A percentile compares a stretch with the other conserved stretches of the same genome.
phyloP scores from a whole-genome alignment of 2,329 filamentous ascomycete species.

The Diaporthe ilicicola region DNA sequence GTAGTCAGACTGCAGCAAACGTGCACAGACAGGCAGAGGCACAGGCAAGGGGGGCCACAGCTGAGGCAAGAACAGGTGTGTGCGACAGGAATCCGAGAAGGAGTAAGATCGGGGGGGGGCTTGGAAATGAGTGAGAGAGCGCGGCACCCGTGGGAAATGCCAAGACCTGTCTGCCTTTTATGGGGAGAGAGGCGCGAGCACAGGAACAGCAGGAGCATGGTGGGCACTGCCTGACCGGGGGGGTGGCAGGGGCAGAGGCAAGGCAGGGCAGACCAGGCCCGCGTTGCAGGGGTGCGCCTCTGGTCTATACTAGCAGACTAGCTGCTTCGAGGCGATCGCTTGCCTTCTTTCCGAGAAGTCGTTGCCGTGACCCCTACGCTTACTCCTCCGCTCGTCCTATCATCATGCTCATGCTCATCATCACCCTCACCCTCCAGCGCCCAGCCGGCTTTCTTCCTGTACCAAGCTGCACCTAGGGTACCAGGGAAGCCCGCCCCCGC shows the following conservation, averaged over 20 bases:
- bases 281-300: background rate
- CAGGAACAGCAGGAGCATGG: background rate
- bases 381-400: background rate
- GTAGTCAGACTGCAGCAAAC: background rate
- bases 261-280: background rate
- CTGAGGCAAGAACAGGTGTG: constrained; percentile 8
- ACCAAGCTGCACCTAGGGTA: background rate
- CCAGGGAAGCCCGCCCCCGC: background rate
- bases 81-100: constrained; percentile 4
- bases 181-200: constrained; percentile 4
- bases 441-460: background rate
- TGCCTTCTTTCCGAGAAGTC: constrained; percentile 6
- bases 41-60: background rate
- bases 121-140: background rate
- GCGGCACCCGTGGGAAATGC: constrained; percentile 2
- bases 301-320: too few species aligned
- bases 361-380: background rate
- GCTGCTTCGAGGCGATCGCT: constrained; percentile 9
- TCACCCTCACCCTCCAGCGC: background rate
- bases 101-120: background rate
- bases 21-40: background rate
- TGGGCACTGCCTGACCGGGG: too few species aligned
- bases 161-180: constrained; percentile 14
- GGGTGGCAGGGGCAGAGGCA: background rate
- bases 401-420: background rate